Evolutionary conservation across 176 grass and related monocot species (phyloP).

Genomic region (Triticum aestivum): IWGSC_CS_RefSeq_v2.1 NC_057814.1:129026965-129027464

Average conservation of each 20-base stretch:
- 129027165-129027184: not conserved
- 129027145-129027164: not conserved
- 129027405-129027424: no score
- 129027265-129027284: not conserved
- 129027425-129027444: no score
- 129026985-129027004: not conserved
- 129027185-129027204: not conserved
- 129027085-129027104: not conserved
- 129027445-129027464: no score
- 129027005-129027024: not conserved
- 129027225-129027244: not conserved
- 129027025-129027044: conserved; percentile 14
- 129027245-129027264: not conserved
- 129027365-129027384: not conserved
- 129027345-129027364: no score
- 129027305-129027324: not conserved
- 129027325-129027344: not conserved
- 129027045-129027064: not conserved
- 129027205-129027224: not conserved
- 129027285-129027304: not conserved
- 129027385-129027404: no score
- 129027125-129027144: not conserved
- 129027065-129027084: not conserved
- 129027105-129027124: not conserved
- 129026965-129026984: not conserved